Evolutionary conservation across 176 grass and related monocot genomes (phyloP).

Genomic region (Juncus inflexus): DNA sequence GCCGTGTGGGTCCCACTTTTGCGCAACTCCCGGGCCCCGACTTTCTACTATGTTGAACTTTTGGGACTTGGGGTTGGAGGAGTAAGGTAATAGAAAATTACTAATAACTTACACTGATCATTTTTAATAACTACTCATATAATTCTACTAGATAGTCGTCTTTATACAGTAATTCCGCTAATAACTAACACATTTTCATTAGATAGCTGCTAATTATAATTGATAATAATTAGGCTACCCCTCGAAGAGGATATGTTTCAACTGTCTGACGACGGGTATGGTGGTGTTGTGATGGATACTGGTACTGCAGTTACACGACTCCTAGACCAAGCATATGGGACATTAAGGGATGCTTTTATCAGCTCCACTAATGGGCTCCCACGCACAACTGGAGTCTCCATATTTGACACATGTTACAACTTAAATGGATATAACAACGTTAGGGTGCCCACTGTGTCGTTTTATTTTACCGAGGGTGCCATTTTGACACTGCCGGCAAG

Average conservation of each 20-base stretch:
- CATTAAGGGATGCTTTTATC: constrained; percentile 57
- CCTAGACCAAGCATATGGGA: constrained; percentile 46
- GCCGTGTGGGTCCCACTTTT: constrained; percentile 86
- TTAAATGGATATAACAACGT: constrained; percentile 69
- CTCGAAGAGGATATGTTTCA: constrained; percentile 56
- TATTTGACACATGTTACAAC: constrained; percentile 95
- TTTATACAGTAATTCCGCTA: no score
- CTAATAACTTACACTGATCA: no score
- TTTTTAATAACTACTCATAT: no score
- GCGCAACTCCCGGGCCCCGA: constrained; percentile 58
- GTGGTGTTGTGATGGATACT: constrained; percentile 89
- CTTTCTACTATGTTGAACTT: constrained; percentile 91
- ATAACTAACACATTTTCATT: no score
- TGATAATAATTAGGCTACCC: constrained; percentile 20
- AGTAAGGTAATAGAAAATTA: not conserved
- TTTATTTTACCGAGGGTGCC: constrained; percentile 61
- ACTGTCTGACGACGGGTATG: constrained; percentile 57
- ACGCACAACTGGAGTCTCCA: constrained; percentile 39
- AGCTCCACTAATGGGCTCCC: constrained; percentile 37
- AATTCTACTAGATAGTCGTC: no score
- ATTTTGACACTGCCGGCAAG: constrained; percentile 73
- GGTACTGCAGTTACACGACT: constrained; percentile 76
- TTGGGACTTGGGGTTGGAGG: constrained; percentile 65
- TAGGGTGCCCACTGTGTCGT: constrained; percentile 77
- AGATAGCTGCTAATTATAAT: no score